Base-by-base conservation (phyloP, 139 green algal species). In the Haematococcus lacustris region DNA sequence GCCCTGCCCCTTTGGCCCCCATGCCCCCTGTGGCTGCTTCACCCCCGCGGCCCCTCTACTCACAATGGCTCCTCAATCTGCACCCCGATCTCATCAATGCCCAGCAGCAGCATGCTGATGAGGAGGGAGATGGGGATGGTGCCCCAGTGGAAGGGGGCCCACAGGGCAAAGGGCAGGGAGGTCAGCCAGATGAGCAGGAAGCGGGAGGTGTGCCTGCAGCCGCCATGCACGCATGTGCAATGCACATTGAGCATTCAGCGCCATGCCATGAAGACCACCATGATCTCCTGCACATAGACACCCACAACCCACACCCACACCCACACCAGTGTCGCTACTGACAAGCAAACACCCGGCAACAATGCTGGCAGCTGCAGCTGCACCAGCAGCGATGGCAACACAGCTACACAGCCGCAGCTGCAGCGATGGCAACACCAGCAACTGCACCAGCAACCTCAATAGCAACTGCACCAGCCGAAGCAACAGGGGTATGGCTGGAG, bases 11-110 rank as follows among this genome's bases (percentile, higher is more conserved):
- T 28, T 57, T 21, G 21, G 21, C 47, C 13, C 13, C 47, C 13
- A 57, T 13, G 13, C 53, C 9, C 26, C 21, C 53, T 35, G 23
- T 4, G 4, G 21, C 53, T 64, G 23, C 13, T 4, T 64, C 4
- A 26, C 26, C 53, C 4, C 53, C 43, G 17, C 43, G 23, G 9
- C 33, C 23, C 26, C 21, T 6, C 33, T 21, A 72, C 67, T 50
- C 67, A 61, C 32, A 72, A 72, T 50, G 67, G 67, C 43, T 72
- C 67, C 67, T 72, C 67, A 43, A 72, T 72, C 43, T 70, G 76
- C 38, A 96, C 83, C 21, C 90, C 90, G 69, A 96, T 93, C 72
- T 94, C 88, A 60, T 96, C 90, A 51, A 96, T 96, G 51, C 88
- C 90, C 77, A 91, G 78, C 79, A 96, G 81, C 65, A 96, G 74